Evolutionary conservation across 169 alveolate genomes (phyloP).

Genomic region (Plasmodium vivax): DNA sequence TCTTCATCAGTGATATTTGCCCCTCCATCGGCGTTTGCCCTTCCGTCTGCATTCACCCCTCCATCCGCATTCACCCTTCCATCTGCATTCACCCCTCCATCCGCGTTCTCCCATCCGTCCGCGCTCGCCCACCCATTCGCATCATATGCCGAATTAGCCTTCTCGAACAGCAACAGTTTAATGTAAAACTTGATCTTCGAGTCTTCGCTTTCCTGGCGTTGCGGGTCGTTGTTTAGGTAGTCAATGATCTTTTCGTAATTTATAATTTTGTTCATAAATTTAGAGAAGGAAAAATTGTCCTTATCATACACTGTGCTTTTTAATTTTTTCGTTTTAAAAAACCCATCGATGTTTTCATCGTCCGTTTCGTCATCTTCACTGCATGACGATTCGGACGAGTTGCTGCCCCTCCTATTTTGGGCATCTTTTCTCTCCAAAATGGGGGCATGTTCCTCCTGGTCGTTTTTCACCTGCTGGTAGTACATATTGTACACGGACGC

Average conservation of each 20-base stretch:
- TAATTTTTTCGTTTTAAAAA: slow-evolving; percentile 69
- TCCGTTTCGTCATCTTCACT: slow-evolving; percentile 73
- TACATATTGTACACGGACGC: slow-evolving; percentile 5
- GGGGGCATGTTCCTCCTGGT: neutral
- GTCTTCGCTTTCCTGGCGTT: slow-evolving; percentile 51
- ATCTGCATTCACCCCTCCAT: neutral
- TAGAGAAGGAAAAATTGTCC: slow-evolving; percentile 35
- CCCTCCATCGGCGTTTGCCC: neutral
- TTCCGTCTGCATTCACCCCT: neutral
- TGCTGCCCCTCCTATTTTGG: neutral
- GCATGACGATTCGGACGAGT: slow-evolving; percentile 44
- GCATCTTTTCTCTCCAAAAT: neutral
- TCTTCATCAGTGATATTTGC: neutral
- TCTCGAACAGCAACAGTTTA: slow-evolving; percentile 55
- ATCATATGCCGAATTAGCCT: slow-evolving; percentile 6
- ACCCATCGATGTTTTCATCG: slow-evolving; percentile 74
- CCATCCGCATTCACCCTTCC: neutral
- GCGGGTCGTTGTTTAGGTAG: slow-evolving; percentile 57
- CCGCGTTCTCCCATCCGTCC: neutral
- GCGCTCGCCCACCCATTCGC: neutral
- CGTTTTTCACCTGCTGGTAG: neutral
- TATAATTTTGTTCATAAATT: slow-evolving; percentile 53
- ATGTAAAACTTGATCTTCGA: slow-evolving; percentile 48
- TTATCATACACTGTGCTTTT: slow-evolving; percentile 68
- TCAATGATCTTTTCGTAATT: slow-evolving; percentile 74